These are phyloP conservation scores for Scytalidium lignicola DNA, from an alignment of 2,329 filamentous ascomycete species.

Conservation along the genomic window DNA sequence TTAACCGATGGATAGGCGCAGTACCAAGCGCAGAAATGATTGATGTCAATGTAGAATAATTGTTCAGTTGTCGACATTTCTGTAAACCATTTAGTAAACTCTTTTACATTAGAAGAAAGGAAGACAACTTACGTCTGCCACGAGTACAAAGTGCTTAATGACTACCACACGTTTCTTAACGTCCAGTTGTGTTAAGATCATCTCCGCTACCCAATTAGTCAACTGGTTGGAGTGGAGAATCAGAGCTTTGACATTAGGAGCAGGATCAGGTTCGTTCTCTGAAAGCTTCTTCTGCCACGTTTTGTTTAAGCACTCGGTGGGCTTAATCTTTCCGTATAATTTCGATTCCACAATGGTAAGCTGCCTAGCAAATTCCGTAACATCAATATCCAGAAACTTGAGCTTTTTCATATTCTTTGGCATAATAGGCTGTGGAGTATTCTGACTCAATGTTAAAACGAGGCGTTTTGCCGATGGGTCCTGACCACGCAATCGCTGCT, in stretches of 20 bases:
- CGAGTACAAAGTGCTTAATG: slow-evolving; percentile 95
- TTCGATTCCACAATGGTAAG: slow-evolving; percentile 95
- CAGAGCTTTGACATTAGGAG: slow-evolving; percentile 89
- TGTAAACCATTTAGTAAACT: slow-evolving; percentile 34
- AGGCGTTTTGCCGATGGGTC: slow-evolving; percentile 82
- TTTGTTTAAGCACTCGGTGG: slow-evolving; percentile 95
- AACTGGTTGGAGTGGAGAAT: slow-evolving; percentile 98
- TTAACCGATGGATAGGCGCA: slow-evolving; percentile 88
- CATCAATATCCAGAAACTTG: slow-evolving; percentile 96
- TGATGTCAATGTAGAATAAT: slow-evolving; percentile 94
- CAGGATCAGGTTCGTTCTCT: slow-evolving; percentile 77
- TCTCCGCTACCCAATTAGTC: slow-evolving; percentile 99
- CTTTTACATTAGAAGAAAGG: slow-evolving; percentile 12
- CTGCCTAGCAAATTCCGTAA: slow-evolving; percentile 93
- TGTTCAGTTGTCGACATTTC: slow-evolving; percentile 93
- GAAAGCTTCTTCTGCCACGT: slow-evolving; percentile 96
- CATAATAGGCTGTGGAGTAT: slow-evolving; percentile 81
- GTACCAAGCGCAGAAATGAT: slow-evolving; percentile 96
- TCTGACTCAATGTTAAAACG: slow-evolving; percentile 77
- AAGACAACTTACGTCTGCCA: slow-evolving; percentile 75
- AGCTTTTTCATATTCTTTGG: slow-evolving; percentile 99
- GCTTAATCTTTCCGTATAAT: slow-evolving; percentile 91
- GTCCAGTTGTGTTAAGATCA: slow-evolving; percentile 93
- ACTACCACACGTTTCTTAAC: slow-evolving; percentile 95
- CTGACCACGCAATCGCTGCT: slow-evolving; percentile 83